Evolutionary conservation across 2,329 filamentous ascomycete genomes (phyloP).

Genomic region (Dissoconium aciculare): DNA sequence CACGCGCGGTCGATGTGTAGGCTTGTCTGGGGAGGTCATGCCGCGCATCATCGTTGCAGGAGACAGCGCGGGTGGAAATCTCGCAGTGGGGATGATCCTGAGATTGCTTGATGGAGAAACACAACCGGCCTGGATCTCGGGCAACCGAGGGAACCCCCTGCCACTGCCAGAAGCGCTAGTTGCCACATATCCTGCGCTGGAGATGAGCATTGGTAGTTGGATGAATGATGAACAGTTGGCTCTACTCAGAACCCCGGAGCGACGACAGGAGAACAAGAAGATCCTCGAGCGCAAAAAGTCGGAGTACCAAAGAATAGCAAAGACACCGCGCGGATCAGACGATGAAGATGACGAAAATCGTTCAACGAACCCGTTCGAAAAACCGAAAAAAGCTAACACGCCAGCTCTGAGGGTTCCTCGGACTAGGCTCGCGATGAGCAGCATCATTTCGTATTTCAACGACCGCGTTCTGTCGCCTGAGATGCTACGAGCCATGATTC

Average conservation of each 20-base stretch:
- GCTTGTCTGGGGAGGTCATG: constrained; percentile 49
- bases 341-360: constrained; percentile 43
- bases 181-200: constrained; percentile 75
- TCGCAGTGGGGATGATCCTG: constrained; percentile 64
- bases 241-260: constrained; percentile 69
- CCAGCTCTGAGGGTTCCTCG: constrained; percentile 31
- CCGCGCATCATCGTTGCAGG: constrained; percentile 61
- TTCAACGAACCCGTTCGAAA: constrained; percentile 6
- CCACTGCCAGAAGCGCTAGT: constrained; percentile 60
- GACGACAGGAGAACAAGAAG: constrained; percentile 60
- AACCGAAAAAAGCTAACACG: constrained; percentile 18
- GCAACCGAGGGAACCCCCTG: constrained; percentile 27
- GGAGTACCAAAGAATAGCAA: constrained; percentile 72
- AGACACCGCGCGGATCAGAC: constrained; percentile 68
- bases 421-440: constrained; percentile 83
- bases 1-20: constrained; percentile 59
- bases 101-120: constrained; percentile 63
- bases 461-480: constrained; percentile 88
- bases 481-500: constrained; percentile 99
- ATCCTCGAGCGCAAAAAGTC: constrained; percentile 74
- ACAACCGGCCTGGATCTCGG: constrained; percentile 21
- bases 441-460: constrained; percentile 97
- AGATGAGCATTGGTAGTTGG: constrained; percentile 98
- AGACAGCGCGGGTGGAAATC: constrained; percentile 70
- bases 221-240: constrained; percentile 98